These are phyloP conservation scores for Colletotrichum siamense DNA, from an alignment of 2,329 filamentous ascomycete genomes.

Conservation along the genomic window DNA sequence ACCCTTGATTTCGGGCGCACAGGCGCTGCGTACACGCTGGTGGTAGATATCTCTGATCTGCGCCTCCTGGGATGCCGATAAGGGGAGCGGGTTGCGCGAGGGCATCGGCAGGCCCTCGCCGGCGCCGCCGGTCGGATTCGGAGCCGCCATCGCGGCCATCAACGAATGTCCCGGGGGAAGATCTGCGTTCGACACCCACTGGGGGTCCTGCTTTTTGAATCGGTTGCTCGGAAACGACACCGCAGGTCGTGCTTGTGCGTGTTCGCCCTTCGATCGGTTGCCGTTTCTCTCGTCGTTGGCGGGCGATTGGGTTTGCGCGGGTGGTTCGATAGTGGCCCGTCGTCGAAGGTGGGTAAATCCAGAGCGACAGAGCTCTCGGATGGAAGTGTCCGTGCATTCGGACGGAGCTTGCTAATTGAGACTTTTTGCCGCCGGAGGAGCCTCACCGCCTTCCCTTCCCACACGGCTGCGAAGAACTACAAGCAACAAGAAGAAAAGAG, in stretches of 20 bases:
- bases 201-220: neutral
- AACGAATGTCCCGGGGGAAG: neutral
- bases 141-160: slow-evolving; percentile 47
- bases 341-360: neutral
- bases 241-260: neutral
- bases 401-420: slow-evolving; percentile 19
- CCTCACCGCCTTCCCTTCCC: slow-evolving; percentile 2
- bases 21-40: slow-evolving; percentile 77
- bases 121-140: slow-evolving; percentile 32
- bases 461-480: neutral
- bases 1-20: slow-evolving; percentile 82
- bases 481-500: neutral
- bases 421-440: slow-evolving; percentile 1
- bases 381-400: slow-evolving; percentile 1
- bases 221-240: neutral
- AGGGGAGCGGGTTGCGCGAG: slow-evolving; percentile 79
- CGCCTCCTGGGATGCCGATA: slow-evolving; percentile 81
- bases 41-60: slow-evolving; percentile 84
- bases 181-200: neutral
- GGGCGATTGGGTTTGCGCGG: neutral
- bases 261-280: neutral
- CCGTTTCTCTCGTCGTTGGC: neutral
- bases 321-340: slow-evolving; percentile 8
- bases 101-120: slow-evolving; percentile 47
- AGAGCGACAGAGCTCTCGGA: neutral